phyloP scores from a whole-genome alignment of 768 basidiomycete species.

The Xanthoconium purpureum region DNA sequence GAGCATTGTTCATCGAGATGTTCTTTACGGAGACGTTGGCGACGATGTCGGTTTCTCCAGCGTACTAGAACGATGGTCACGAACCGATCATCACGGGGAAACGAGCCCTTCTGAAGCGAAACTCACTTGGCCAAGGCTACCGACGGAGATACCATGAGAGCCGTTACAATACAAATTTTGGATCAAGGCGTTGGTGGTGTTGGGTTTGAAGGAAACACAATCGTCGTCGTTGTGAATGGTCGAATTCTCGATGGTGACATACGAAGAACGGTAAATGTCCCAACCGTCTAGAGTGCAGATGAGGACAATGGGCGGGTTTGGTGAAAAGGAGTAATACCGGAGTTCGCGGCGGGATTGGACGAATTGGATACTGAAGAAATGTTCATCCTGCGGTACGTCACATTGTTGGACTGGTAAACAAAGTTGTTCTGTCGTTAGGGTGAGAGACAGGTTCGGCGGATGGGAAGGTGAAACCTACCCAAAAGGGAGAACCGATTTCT shows the following conservation, averaged over 20 bases:
- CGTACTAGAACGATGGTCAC: constrained; percentile 24
- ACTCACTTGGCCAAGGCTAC: constrained; percentile 42
- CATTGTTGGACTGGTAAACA: constrained; percentile 41
- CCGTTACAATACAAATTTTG: constrained; percentile 42
- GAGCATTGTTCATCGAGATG: constrained; percentile 43
- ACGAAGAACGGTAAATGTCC: constrained; percentile 45
- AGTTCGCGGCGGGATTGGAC: constrained; percentile 32
- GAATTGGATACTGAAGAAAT: constrained; percentile 37
- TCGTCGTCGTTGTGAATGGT: constrained; percentile 43
- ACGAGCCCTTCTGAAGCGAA: neutral
- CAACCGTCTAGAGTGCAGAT: constrained; percentile 37
- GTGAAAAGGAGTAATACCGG: constrained; percentile 21
- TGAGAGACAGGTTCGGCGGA: neutral
- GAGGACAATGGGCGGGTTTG: neutral
- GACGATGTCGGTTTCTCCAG: constrained; percentile 41
- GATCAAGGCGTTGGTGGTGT: constrained; percentile 40
- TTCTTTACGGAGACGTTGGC: constrained; percentile 42
- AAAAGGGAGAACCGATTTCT: constrained; percentile 40
- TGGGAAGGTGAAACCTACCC: constrained; percentile 30
- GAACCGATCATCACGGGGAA: neutral
- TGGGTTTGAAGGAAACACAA: constrained; percentile 30
- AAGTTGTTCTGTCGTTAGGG: constrained; percentile 30
- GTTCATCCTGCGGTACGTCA: constrained; percentile 40
- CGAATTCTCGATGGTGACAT: constrained; percentile 35
- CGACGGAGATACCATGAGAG: constrained; percentile 44